Percentiles rank a stretch among this genome's conserved stretches.
Conservation (phyloP, 1,284 basidiomycete genomes). For the Sporisorium graminicola region DNA sequence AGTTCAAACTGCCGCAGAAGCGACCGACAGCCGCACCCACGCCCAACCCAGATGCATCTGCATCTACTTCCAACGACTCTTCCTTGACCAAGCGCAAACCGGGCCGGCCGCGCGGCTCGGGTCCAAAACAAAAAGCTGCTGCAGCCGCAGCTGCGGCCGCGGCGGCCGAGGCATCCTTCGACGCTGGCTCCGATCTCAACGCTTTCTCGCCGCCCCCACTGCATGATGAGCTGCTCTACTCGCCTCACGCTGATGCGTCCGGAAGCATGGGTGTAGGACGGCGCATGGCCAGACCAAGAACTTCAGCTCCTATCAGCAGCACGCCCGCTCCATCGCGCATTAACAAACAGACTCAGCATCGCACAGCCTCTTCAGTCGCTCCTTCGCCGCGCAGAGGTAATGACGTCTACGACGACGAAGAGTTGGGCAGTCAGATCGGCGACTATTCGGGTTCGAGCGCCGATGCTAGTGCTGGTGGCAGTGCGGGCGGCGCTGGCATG, state of each 20-base stretch:
- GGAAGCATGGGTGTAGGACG: constrained; percentile 32
- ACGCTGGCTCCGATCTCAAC: not conserved
- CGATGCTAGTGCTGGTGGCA: constrained; percentile 6
- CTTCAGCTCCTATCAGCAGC: constrained; percentile 40
- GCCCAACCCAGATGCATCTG: constrained; percentile 16
- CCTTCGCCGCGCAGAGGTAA: constrained; percentile 10
- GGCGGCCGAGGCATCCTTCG: constrained; percentile 14
- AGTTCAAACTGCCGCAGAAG: constrained; percentile 41
- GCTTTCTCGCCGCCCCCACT: constrained; percentile 8
- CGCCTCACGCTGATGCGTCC: constrained; percentile 28
- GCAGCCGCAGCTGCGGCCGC: constrained; percentile 20
- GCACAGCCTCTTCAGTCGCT: not conserved
- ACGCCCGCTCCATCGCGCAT: constrained; percentile 42
- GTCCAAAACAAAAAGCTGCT: constrained; percentile 20
- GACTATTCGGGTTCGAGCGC: constrained; percentile 13
- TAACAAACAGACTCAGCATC: constrained; percentile 6
- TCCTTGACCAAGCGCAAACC: constrained; percentile 16
- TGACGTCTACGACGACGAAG: constrained; percentile 10
- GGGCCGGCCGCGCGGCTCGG: constrained; percentile 27
- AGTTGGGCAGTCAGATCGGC: constrained; percentile 32
- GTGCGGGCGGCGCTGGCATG: constrained; percentile 5
- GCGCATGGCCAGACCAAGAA: constrained; percentile 15
- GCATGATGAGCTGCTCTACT: constrained; percentile 2
- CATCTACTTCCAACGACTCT: constrained; percentile 17
- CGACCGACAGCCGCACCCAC: constrained; percentile 11